These are phyloP conservation scores for Bothriochloa decipiens DNA, from an alignment of 176 grass and related monocot species.

Conservation along the genomic window DNA sequence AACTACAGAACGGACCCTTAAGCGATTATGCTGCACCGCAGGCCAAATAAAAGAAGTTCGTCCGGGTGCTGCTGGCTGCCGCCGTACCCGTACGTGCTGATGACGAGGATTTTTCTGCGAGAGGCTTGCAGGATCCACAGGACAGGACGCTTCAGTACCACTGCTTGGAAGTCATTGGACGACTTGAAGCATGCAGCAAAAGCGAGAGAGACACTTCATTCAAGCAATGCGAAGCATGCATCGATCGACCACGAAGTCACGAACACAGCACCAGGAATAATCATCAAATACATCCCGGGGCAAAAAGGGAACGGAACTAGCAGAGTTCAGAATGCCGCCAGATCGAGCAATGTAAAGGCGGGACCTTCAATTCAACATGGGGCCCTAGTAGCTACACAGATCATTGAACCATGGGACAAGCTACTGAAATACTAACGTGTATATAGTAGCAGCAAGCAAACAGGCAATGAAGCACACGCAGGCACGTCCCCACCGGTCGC, in stretches of 20 bases:
- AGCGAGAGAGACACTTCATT: conserved; percentile 37
- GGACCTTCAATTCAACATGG: background rate
- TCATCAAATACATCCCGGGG: background rate
- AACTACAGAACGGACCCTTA: no score
- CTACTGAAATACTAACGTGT: background rate
- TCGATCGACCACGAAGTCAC: background rate
- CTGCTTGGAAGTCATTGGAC: background rate
- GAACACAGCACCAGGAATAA: background rate
- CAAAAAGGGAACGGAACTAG: conserved; percentile 16
- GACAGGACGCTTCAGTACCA: background rate
- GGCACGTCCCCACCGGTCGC: background rate
- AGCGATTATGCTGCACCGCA: no score
- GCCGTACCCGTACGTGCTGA: conserved; percentile 17
- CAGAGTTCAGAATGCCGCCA: conserved; percentile 3
- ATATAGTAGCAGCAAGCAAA: background rate
- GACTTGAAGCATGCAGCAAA: conserved; percentile 28
- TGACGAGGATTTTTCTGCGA: background rate
- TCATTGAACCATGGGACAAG: conserved; percentile 16
- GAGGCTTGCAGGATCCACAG: background rate
- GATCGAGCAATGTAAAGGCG: background rate
- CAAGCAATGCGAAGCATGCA: conserved; percentile 12
- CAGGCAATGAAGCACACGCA: conserved; percentile 1
- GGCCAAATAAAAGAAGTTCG: background rate
- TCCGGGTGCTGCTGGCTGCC: background rate
- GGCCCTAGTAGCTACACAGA: background rate